These are phyloP conservation scores for Eucalyptus viminalis DNA, from an alignment of 345 rosid genomes.

Conservation along the genomic window DNA sequence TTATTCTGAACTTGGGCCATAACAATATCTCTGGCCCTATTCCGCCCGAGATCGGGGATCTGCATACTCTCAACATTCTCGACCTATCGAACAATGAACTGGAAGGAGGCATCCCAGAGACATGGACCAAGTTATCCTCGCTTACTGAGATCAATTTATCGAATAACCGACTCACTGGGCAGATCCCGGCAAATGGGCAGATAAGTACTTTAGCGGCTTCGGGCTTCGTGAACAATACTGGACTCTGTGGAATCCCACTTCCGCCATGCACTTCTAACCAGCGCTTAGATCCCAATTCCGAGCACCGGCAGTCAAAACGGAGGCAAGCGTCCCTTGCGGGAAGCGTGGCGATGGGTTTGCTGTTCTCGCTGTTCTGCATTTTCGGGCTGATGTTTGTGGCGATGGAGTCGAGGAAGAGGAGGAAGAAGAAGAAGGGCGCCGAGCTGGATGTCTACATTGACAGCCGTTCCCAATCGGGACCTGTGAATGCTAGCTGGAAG, in stretches of 20 bases:
- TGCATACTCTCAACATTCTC: constrained; percentile 65
- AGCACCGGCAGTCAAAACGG: constrained; percentile 35
- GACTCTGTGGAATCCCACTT: constrained; percentile 85
- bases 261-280: constrained; percentile 24
- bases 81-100: constrained; percentile 70
- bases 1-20: constrained; percentile 74
- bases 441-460: constrained; percentile 56
- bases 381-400: constrained; percentile 49
- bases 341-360: constrained; percentile 84
- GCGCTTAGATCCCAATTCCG: constrained; percentile 8
- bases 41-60: constrained; percentile 61
- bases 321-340: constrained; percentile 46
- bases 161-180: constrained; percentile 54
- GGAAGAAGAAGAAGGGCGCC: constrained; percentile 47
- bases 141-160: constrained; percentile 69
- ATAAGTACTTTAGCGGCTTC: constrained; percentile 54
- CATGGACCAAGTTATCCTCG: constrained; percentile 43
- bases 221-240: constrained; percentile 64
- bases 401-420: constrained; percentile 61
- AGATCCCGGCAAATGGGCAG: constrained; percentile 77
- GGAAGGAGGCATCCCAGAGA: constrained; percentile 55
- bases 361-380: constrained; percentile 69
- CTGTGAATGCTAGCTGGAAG: constrained; percentile 64
- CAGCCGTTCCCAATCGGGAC: constrained; percentile 54
- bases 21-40: constrained; percentile 59